Percentiles rank a stretch among this genome's conserved stretches.
Evolutionary conservation across 2,329 filamentous ascomycete genomes (phyloP).

Genomic region (Aspergillus alliaceus): DNA sequence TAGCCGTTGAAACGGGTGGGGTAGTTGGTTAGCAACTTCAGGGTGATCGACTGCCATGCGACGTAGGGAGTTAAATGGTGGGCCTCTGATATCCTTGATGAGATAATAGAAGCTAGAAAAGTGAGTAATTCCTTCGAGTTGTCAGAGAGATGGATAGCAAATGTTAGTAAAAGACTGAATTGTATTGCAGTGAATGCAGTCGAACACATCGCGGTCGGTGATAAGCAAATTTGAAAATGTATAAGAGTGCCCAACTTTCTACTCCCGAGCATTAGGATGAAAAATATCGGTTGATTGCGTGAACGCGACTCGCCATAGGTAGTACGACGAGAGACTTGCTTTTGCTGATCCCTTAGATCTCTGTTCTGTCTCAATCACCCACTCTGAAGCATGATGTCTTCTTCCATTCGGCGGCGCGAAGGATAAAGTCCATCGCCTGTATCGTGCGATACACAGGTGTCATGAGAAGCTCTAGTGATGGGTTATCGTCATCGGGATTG

Average conservation of each 20-base stretch:
- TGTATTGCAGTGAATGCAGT: background rate
- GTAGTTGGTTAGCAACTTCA: background rate
- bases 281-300: background rate
- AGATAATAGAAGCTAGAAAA: background rate
- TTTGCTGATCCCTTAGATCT: conserved; percentile 44
- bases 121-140: background rate
- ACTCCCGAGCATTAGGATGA: background rate
- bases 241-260: background rate
- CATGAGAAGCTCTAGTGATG: conserved; percentile 41
- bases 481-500: conserved; percentile 43
- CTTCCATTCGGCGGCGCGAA: conserved; percentile 37
- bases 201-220: background rate
- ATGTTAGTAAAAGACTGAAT: background rate
- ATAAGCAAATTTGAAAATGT: background rate
- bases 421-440: conserved; percentile 38
- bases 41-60: background rate
- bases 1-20: too few relatives aligned
- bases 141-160: background rate
- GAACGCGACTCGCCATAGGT: background rate
- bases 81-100: background rate
- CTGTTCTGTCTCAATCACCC: conserved; percentile 50
- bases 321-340: background rate
- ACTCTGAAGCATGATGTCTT: conserved; percentile 29
- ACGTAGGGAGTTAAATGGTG: too few relatives aligned
- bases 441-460: conserved; percentile 25